These are phyloP conservation scores for Didymellaceae sp. DNA, from an alignment of 2,329 filamentous ascomycete genomes.

Conservation along the genomic window DNA sequence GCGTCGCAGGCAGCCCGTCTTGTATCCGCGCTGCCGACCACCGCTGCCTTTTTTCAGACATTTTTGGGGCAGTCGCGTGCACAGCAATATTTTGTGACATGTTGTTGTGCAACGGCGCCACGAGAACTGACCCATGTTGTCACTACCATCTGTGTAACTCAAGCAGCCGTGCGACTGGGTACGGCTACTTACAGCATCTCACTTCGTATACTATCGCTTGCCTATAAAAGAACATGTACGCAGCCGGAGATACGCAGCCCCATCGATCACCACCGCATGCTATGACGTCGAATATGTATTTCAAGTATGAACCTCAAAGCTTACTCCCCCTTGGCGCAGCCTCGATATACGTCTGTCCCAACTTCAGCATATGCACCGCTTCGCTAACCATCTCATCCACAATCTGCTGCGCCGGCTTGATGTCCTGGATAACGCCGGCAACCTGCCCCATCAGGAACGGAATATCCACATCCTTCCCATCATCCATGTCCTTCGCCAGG, in stretches of 20 bases:
- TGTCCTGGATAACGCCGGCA: constrained; percentile 74
- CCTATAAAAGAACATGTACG: neutral
- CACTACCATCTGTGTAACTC: too few species aligned
- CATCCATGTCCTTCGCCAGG: constrained; percentile 80
- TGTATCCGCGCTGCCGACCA: neutral
- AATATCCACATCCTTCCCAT: constrained; percentile 80
- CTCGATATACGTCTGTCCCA: constrained; percentile 46
- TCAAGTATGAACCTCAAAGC: constrained; percentile 26
- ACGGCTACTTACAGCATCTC: neutral
- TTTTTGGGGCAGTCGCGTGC: constrained; percentile 1
- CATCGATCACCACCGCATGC: neutral
- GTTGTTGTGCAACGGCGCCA: constrained; percentile 10
- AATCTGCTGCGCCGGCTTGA: constrained; percentile 83
- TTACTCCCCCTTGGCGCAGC: constrained; percentile 33
- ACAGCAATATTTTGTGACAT: neutral
- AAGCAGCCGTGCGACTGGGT: neutral
- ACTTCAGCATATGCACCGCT: constrained; percentile 48
- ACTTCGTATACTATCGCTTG: neutral
- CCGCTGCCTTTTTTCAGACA: neutral
- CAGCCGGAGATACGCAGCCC: neutral
- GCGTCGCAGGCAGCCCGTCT: neutral
- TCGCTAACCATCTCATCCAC: constrained; percentile 83
- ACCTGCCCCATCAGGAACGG: constrained; percentile 96
- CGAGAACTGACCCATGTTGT: constrained; percentile 7
- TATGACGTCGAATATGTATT: neutral